Base-by-base conservation (phyloP, 2,329 filamentous ascomycete genomes). In the Lecanoromycetidae sp. region DNA sequence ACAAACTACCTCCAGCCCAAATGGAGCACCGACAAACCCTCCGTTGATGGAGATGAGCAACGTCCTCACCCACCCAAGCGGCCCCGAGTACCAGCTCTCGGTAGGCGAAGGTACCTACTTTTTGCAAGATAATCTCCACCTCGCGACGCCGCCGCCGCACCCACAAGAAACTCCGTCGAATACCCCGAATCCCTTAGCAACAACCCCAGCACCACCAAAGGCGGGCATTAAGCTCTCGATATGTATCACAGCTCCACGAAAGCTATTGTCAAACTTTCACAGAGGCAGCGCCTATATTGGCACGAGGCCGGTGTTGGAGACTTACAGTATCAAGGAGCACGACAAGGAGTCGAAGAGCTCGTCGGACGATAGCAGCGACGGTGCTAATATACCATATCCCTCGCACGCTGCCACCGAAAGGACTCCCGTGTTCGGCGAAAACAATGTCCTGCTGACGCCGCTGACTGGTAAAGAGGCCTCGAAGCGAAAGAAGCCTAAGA, bases 21-120 rank as follows among this genome's bases (percentile, higher is more conserved):
- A 38, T 44, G 33, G 39, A 29, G 76, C 80, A 59, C 80, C 80
- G 52, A 74, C 81, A 62, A 72, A 79, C 43, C 72, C 78, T 30
- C 82, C 84, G 30, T 77, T 94, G 64, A 82, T 94, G 60, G 91
- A 98, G 73, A 95, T 90, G 45, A 94, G 91, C 66, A 98, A 96
- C 62, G 82, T 80, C 32, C 70, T 98, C 52, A 79, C 77, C 48
- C 83, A 84, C 58, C 90, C 86, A 20, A 79, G 79, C 29, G 85
- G 85, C 4, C 77, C 84, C 20, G 88, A 94, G 57, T 86, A 87
- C 65, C 85, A 93, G 62, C 81, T 98, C 56, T 79, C 94, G 35
- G 87, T 90, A 39, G 91, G 90, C 64, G 91, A 98, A 79, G 91
- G 87, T 33, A 90, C 85, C 52, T 98, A 98, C 60, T 75, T 84